Conservation (phyloP, 805 yeast genomes). For the Saccharomyces paradoxus region DNA sequence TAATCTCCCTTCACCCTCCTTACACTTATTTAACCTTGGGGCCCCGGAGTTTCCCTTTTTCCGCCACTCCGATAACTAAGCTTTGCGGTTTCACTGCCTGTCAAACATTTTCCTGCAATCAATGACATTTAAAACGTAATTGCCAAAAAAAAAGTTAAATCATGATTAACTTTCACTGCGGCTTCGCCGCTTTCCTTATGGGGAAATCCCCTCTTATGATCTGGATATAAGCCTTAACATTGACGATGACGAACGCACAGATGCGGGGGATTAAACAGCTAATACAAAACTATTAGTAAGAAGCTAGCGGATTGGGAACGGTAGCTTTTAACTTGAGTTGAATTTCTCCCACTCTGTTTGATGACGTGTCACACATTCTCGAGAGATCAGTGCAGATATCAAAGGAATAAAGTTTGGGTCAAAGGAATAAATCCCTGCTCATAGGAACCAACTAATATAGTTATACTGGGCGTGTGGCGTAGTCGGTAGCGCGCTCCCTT, state of each 20-base stretch:
- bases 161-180: not conserved
- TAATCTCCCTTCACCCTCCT: not conserved
- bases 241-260: not conserved
- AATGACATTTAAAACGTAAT: not conserved
- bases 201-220: not conserved
- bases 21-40: not conserved
- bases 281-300: not conserved
- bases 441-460: no score
- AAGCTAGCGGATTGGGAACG: not conserved
- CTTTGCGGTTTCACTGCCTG: not conserved
- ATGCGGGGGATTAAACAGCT: not conserved
- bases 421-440: no score
- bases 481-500: slow-evolving; percentile 72
- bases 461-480: slow-evolving; percentile 57
- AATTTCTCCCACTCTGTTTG: not conserved
- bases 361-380: not conserved
- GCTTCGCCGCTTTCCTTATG: not conserved
- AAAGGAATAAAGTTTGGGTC: no score
- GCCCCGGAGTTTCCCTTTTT: not conserved
- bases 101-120: not conserved
- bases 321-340: not conserved
- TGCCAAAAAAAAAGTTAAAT: not conserved
- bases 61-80: not conserved
- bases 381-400: not conserved
- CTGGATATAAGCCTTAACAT: not conserved